These are phyloP conservation scores for Baudoinia panamericana DNA, from an alignment of 495 filamentous ascomycete genomes.

Conservation along the genomic window DNA sequence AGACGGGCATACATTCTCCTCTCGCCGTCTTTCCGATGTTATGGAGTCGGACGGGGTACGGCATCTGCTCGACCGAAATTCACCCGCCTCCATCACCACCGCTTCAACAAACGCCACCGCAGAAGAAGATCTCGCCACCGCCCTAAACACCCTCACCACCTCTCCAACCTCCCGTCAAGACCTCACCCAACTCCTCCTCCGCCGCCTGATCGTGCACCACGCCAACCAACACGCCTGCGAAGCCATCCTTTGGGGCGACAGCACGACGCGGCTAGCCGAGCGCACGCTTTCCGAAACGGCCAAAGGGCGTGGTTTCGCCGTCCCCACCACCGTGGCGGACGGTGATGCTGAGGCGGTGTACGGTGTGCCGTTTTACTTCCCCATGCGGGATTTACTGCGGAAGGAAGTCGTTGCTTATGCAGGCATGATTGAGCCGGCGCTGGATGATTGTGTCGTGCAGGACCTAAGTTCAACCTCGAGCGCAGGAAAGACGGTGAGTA, in stretches of 20 bases:
- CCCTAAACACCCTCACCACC: slow-evolving; percentile 46
- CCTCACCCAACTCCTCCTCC: slow-evolving; percentile 54
- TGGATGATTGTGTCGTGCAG: slow-evolving; percentile 35
- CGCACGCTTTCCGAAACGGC: slow-evolving; percentile 76
- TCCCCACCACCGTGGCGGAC: slow-evolving; percentile 73
- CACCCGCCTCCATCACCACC: too few relatives aligned
- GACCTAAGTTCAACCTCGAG: too few relatives aligned
- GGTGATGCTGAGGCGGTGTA: slow-evolving; percentile 59
- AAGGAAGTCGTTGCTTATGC: slow-evolving; percentile 60
- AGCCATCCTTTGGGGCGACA: slow-evolving; percentile 68
- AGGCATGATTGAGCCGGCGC: slow-evolving; percentile 37
- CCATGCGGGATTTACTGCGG: slow-evolving; percentile 68
- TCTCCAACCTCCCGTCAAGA: slow-evolving; percentile 66
- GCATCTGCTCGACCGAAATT: background rate
- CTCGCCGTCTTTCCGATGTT: slow-evolving; percentile 44
- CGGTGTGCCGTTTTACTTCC: slow-evolving; percentile 51
- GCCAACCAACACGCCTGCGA: slow-evolving; percentile 49
- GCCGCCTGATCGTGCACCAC: slow-evolving; percentile 50
- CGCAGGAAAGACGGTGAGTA: slow-evolving; percentile 14
- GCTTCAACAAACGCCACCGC: too few relatives aligned
- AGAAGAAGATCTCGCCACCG: slow-evolving; percentile 32
- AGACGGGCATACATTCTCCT: slow-evolving; percentile 42
- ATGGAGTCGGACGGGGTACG: slow-evolving; percentile 25
- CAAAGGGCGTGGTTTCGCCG: slow-evolving; percentile 70
- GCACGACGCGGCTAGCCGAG: slow-evolving; percentile 75